Percentiles rank a stretch among this genome's conserved stretches.
phyloP scores from a whole-genome alignment of 345 rosid species.

The Eucalyptus cladocalyx region DNA sequence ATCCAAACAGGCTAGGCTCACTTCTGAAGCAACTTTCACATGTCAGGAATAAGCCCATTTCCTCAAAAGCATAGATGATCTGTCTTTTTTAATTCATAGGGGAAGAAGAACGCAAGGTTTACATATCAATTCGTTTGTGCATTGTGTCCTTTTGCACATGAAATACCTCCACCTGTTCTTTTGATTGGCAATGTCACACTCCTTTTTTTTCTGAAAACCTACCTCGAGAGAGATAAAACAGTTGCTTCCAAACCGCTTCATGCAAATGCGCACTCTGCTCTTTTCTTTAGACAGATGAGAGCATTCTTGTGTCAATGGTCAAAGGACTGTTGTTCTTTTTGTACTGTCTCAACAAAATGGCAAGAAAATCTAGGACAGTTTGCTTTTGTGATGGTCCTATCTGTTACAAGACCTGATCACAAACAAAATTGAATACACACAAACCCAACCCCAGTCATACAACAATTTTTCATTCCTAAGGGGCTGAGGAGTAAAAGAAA shows the following conservation, averaged over 20 bases:
- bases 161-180: not conserved
- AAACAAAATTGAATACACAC: not conserved
- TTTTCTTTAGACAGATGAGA: not conserved
- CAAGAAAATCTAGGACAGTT: not conserved
- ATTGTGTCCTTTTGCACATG: not conserved
- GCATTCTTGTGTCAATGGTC: not conserved
- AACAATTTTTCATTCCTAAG: not conserved
- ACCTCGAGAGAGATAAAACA: not conserved
- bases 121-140: not conserved
- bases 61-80: not conserved
- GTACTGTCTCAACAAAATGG: not conserved
- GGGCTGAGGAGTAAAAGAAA: not conserved
- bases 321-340: not conserved
- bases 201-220: not conserved
- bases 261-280: not conserved
- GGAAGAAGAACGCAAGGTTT: not conserved
- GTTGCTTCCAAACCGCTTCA: not conserved
- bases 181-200: not conserved
- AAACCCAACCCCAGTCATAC: not conserved
- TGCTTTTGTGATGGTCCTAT: not conserved
- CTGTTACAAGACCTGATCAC: not conserved
- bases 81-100: not conserved
- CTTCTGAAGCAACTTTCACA: not conserved
- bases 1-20: not conserved
- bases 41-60: not conserved